Conservation (phyloP, 169 alveolate genomes). For the Plasmodium fragile region DNA sequence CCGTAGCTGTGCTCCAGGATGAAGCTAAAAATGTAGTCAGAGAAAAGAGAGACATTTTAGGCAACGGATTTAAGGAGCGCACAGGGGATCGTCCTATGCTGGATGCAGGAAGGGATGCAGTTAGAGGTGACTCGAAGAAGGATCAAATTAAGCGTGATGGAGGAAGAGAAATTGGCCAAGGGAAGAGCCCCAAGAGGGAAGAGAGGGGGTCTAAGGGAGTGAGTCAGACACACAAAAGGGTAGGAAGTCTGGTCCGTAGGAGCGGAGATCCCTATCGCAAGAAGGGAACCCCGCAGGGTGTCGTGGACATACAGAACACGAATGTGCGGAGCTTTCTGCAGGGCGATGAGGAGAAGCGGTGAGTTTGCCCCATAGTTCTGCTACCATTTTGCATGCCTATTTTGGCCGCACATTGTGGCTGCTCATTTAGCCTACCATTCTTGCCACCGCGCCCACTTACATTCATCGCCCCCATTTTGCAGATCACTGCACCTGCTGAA, state of each 20-base stretch:
- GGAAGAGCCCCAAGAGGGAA: not conserved
- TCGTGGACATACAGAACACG: constrained; percentile 64
- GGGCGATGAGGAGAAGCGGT: constrained; percentile 3
- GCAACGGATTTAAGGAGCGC: not conserved
- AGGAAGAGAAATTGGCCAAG: not conserved
- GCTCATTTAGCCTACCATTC: not conserved
- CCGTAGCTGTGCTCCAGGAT: not conserved
- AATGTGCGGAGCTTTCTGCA: constrained; percentile 13
- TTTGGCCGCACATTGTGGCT: not conserved
- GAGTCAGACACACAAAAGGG: not conserved
- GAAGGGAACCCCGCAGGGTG: not conserved
- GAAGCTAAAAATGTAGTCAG: not conserved
- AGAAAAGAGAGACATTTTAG: not conserved
- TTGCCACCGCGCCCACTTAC: not conserved
- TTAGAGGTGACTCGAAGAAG: not conserved
- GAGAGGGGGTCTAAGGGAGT: not conserved
- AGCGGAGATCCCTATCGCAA: not conserved
- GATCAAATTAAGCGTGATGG: not conserved
- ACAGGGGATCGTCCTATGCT: not conserved
- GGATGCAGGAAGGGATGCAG: not conserved
- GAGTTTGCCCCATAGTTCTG: not conserved
- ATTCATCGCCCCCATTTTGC: not conserved
- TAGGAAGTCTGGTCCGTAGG: not conserved
- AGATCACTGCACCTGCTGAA: constrained; percentile 37
- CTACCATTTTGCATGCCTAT: not conserved